phyloP scores from a whole-genome alignment of 768 basidiomycete species.

The Boletus pseudopeckii region DNA sequence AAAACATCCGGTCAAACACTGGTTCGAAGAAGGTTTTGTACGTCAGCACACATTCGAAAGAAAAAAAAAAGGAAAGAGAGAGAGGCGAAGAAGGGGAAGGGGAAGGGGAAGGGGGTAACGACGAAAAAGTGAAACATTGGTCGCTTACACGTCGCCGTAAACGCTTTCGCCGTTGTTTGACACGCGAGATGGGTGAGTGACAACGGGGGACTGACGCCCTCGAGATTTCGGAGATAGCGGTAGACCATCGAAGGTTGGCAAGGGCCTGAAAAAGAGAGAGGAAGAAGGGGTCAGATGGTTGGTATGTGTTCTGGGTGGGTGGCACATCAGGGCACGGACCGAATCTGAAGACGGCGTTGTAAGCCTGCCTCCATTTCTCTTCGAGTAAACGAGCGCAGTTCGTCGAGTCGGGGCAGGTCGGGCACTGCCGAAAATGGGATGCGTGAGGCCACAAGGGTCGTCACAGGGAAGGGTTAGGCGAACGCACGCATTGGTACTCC shows the following conservation, averaged over 20 bases:
- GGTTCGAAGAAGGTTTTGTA: not conserved
- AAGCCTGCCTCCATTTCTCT: slow-evolving; percentile 92
- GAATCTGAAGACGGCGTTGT: slow-evolving; percentile 82
- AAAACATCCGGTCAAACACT: slow-evolving; percentile 93
- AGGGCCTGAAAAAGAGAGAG: slow-evolving; percentile 45
- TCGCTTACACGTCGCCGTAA: slow-evolving; percentile 72
- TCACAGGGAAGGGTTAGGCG: too few relatives aligned
- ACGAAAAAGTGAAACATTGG: not conserved
- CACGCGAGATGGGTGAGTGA: slow-evolving; percentile 83
- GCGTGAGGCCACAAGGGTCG: not conserved
- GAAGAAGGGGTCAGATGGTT: not conserved
- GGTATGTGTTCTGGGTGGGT: not conserved
- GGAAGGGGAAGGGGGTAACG: not conserved
- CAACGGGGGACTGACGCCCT: slow-evolving; percentile 87
- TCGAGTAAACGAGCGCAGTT: slow-evolving; percentile 82
- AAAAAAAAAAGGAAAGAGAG: not conserved
- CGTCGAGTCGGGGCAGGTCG: slow-evolving; percentile 76
- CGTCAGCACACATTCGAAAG: not conserved
- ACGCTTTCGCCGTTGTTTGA: slow-evolving; percentile 86
- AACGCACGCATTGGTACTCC: slow-evolving; percentile 87
- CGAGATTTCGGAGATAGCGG: slow-evolving; percentile 85
- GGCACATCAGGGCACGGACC: slow-evolving; percentile 40
- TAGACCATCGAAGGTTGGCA: slow-evolving; percentile 91
- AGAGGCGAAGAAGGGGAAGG: too few relatives aligned
- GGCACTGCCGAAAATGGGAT: slow-evolving; percentile 48